These are phyloP conservation scores for Bothia castanella DNA, from an alignment of 1,284 basidiomycete genomes.

Conservation along the genomic window DNA sequence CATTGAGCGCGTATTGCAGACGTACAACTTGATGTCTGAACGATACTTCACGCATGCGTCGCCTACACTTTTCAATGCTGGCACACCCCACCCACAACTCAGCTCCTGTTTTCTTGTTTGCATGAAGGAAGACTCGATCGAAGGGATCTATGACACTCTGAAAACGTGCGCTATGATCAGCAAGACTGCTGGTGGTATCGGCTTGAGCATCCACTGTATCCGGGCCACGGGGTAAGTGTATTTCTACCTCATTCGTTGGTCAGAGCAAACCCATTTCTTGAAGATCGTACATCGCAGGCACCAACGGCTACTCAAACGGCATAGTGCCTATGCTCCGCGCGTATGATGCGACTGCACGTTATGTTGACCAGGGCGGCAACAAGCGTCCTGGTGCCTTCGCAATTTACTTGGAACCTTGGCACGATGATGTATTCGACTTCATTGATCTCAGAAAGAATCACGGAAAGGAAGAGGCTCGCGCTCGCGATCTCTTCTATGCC, in stretches of 20 bases:
- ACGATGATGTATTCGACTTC: slow-evolving; percentile 97
- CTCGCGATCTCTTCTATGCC: slow-evolving; percentile 97
- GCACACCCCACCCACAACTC: slow-evolving; percentile 92
- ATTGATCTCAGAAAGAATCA: slow-evolving; percentile 98
- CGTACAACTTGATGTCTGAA: slow-evolving; percentile 94
- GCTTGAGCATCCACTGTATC: slow-evolving; percentile 95
- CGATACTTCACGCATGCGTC: slow-evolving; percentile 98
- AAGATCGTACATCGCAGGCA: slow-evolving; percentile 88
- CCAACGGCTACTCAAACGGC: slow-evolving; percentile 97
- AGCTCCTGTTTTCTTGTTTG: slow-evolving; percentile 97
- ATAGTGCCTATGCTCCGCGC: slow-evolving; percentile 99
- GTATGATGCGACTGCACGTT: slow-evolving; percentile 97
- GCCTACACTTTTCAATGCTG: slow-evolving; percentile 98
- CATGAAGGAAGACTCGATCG: slow-evolving; percentile 99
- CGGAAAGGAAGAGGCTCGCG: slow-evolving; percentile 97
- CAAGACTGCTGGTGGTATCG: slow-evolving; percentile 98
- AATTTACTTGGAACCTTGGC: slow-evolving; percentile 97
- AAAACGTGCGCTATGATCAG: slow-evolving; percentile 99
- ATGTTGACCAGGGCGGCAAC: slow-evolving; percentile 99
- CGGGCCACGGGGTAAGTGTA: slow-evolving; percentile 82
- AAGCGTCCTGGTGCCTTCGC: slow-evolving; percentile 99
- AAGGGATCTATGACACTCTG: slow-evolving; percentile 98
- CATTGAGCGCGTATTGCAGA: slow-evolving; percentile 87
- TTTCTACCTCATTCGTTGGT: slow-evolving; percentile 19
- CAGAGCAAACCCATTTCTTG: slow-evolving; percentile 5